Percentiles rank a stretch among this genome's conserved stretches.
phyloP scores from a whole-genome alignment of 169 alveolate species.

The Toxoplasma gondii region DNA sequence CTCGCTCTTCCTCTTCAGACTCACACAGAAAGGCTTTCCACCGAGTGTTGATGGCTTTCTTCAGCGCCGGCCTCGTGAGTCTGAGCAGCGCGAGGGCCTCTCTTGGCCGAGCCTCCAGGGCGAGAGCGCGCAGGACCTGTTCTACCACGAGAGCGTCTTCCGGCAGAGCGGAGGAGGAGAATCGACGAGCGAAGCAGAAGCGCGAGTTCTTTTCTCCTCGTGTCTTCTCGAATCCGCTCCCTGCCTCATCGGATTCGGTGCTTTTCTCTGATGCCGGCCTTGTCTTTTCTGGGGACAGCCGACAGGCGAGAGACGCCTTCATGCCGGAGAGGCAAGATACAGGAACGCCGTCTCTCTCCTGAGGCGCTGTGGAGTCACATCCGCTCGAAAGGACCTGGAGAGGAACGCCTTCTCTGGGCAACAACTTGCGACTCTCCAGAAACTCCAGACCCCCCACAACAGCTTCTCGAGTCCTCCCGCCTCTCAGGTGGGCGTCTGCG shows the following conservation, averaged over 20 bases:
- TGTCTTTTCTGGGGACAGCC: too few species aligned
- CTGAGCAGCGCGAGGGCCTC: slow-evolving; percentile 31
- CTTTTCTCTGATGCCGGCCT: too few species aligned
- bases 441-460: background rate
- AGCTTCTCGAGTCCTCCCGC: background rate
- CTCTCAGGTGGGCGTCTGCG: background rate
- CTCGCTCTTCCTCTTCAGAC: background rate
- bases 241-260: too few species aligned
- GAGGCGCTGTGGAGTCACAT: too few species aligned
- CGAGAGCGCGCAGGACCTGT: background rate
- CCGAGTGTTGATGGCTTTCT: background rate
- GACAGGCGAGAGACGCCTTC: too few species aligned
- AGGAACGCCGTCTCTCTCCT: too few species aligned
- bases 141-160: background rate
- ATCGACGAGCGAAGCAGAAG: too few species aligned
- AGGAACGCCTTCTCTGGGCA: background rate
- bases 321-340: too few species aligned
- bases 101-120: background rate
- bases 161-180: background rate
- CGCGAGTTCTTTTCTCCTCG: too few species aligned
- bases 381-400: too few species aligned
- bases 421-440: background rate
- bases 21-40: background rate
- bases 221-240: too few species aligned
- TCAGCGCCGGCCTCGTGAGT: background rate